Evolutionary conservation across 306 rosid species (phyloP).

Genomic region (Trifolium subterraneum): DNA sequence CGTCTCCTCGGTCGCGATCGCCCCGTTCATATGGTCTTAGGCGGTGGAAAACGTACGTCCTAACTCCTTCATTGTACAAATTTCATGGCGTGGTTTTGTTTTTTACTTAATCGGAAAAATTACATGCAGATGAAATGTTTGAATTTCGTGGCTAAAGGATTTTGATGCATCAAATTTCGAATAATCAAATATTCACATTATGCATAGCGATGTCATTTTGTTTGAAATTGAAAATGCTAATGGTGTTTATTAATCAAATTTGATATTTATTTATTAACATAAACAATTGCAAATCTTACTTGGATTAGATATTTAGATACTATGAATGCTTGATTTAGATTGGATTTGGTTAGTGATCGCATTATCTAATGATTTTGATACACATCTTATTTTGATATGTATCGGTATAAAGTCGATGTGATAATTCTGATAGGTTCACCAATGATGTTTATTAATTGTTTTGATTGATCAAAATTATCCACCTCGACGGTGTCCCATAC

Average conservation of each 20-base stretch:
- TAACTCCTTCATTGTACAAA: too few species aligned
- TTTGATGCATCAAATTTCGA: too few species aligned
- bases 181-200: too few species aligned
- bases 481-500: too few species aligned
- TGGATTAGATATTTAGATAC: conserved; percentile 3
- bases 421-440: too few species aligned
- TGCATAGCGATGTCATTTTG: neutral
- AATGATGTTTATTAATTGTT: too few species aligned
- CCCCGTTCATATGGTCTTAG: conserved; percentile 79
- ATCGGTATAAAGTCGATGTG: too few species aligned
- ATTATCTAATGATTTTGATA: too few species aligned
- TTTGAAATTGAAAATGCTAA: neutral
- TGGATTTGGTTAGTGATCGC: neutral
- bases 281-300: neutral
- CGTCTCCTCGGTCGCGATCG: conserved; percentile 85
- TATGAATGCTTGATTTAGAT: conserved; percentile 8
- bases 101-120: conserved; percentile 38
- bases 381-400: too few species aligned
- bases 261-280: neutral
- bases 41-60: conserved; percentile 74
- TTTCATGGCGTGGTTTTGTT: too few species aligned
- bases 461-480: too few species aligned
- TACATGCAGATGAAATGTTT: neutral
- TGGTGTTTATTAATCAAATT: neutral
- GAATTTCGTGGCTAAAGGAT: too few species aligned